Base-by-base conservation (phyloP, 352 stramenopile species). In the Lagenidium giganteum region DNA sequence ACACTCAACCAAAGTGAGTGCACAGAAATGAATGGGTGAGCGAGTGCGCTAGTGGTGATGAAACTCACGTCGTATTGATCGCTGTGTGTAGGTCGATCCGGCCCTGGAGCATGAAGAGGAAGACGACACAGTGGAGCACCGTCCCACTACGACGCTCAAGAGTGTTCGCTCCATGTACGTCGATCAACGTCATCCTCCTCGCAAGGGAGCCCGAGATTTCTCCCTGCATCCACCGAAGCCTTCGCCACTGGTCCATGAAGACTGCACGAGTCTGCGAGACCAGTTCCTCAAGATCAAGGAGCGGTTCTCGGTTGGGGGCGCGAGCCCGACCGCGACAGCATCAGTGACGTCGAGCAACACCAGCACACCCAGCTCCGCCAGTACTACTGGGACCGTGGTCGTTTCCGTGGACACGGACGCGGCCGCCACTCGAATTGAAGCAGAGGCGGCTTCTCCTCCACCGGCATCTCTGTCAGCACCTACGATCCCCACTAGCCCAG, bases 211-310 rank as follows among this genome's bases (percentile, higher is more conserved):
- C 12, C 57, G 70, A 32, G 74, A 84, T 29, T 87, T 87, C 50
- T 55, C 75, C n/a, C 47, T 87, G 14, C 62, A 55, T 8, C 64
- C 66, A 11, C 37, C 62, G n/a, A 49, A 66, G 6, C 34, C 57
- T 33, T 81, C 68, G 5, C 60, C 61, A 1, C 44, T 80, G 2
- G 42, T 60, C 4, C 70, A 84, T 27, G 74, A 84, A 31, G 84
- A 78, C 36, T 85, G 78, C 49, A 75, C 67, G n/a, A 82, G 67
- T 36, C 56, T 90, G 6, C 85, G 83, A 22, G 78, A 90, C 29
- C 78, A 90, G 33, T 90, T 90, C 22, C 68, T 87, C 28, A 80
- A 76, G 49, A 85, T 90, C 45, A 86, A 86, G 42, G 74, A 90
- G 28, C 65, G 71, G 13, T 90, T 90, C 46, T 85, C 72, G 0